Percentiles rank a stretch among this genome's conserved stretches.
Conservation (phyloP, 2,329 filamentous ascomycete genomes). For the Onygena corvina region DNA sequence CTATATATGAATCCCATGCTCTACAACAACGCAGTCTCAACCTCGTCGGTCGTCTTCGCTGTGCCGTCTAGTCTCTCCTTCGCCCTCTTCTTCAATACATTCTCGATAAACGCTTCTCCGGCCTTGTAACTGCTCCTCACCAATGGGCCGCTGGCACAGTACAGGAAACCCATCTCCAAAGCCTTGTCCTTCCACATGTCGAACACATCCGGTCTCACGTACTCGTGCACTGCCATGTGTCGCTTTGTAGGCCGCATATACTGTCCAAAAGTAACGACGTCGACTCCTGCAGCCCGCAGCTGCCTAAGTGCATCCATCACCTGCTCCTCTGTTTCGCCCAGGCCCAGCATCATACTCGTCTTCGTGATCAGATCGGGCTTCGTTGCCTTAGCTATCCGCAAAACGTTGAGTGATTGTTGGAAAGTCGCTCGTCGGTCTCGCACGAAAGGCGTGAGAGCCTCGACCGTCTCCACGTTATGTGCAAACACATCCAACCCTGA, state of each 20-base stretch:
- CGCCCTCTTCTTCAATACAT: slow-evolving; percentile 73
- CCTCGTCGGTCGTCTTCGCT: slow-evolving; percentile 21
- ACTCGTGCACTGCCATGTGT: slow-evolving; percentile 93
- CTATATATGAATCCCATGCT: slow-evolving; percentile 18
- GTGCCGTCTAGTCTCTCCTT: slow-evolving; percentile 19
- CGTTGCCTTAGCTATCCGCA: slow-evolving; percentile 69
- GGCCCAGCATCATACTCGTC: slow-evolving; percentile 90
- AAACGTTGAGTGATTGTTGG: slow-evolving; percentile 66
- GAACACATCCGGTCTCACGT: slow-evolving; percentile 82
- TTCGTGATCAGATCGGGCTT: slow-evolving; percentile 82
- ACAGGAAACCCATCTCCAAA: slow-evolving; percentile 89
- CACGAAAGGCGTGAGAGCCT: slow-evolving; percentile 78
- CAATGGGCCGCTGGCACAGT: slow-evolving; percentile 85
- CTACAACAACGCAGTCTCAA: slow-evolving; percentile 16
- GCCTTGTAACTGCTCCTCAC: slow-evolving; percentile 96
- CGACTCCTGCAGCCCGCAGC: slow-evolving; percentile 66
- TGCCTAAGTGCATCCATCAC: slow-evolving; percentile 67
- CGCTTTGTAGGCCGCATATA: slow-evolving; percentile 99
- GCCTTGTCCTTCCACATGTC: slow-evolving; percentile 84
- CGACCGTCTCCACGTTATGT: slow-evolving; percentile 93
- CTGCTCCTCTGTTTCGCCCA: slow-evolving; percentile 85
- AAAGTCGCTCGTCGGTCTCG: slow-evolving; percentile 84
- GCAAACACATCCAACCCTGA: slow-evolving; percentile 93
- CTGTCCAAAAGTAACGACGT: slow-evolving; percentile 97
- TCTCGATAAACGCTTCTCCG: slow-evolving; percentile 96